A percentile compares a stretch with the other conserved stretches of the same genome.
These are phyloP conservation scores for Achlya hypogyna DNA, from an alignment of 352 stramenopile genomes.

Conservation along the genomic window DNA sequence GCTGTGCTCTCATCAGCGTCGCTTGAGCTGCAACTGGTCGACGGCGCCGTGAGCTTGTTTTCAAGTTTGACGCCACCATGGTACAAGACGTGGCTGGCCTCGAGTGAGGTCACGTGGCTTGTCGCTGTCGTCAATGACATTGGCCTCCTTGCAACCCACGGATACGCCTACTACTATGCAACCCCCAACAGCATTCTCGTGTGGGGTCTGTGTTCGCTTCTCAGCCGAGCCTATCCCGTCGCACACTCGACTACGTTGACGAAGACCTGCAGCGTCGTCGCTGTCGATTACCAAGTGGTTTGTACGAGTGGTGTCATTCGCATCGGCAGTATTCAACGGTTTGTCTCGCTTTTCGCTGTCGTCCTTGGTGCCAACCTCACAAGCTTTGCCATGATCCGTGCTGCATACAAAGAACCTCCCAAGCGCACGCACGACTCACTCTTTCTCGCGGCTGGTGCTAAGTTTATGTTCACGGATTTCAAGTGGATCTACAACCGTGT, in stretches of 20 bases:
- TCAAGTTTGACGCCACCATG: background rate
- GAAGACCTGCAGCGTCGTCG: background rate
- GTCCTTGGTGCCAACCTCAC: background rate
- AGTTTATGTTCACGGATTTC: background rate
- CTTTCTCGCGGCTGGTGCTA: background rate
- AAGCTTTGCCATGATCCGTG: background rate
- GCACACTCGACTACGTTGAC: background rate
- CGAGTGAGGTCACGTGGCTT: background rate
- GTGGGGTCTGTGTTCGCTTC: background rate
- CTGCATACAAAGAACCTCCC: no score
- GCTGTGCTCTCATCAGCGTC: conserved; percentile 3
- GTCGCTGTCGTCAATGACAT: conserved; percentile 1
- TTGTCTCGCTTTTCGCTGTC: background rate
- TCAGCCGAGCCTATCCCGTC: background rate
- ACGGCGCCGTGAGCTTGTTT: background rate
- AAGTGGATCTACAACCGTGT: conserved; percentile 5
- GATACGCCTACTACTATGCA: background rate
- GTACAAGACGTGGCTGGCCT: background rate
- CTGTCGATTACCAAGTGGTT: background rate
- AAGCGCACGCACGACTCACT: background rate
- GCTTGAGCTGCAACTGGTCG: background rate
- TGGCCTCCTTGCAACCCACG: background rate
- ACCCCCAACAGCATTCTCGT: background rate
- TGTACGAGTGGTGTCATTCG: background rate
- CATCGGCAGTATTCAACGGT: background rate